Evolutionary conservation across 1,284 basidiomycete species (phyloP), one percentile per base, ranked within the genome.

Genomic region (Cutaneotrichosporon dermatis): DNA sequence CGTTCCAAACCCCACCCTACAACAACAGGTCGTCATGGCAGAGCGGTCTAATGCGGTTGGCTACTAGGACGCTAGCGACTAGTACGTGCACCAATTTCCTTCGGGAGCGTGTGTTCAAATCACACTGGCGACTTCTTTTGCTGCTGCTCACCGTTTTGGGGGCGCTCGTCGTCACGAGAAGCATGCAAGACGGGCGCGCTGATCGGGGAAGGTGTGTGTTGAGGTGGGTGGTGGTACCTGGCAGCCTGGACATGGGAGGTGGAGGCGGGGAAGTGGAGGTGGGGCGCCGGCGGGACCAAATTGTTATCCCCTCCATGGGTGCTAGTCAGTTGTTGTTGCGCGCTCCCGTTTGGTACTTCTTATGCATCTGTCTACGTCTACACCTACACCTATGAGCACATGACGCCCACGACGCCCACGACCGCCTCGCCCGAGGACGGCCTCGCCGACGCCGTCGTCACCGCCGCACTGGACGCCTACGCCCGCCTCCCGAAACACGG

Each of bases 401-500:
- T 25, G 9, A 11, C 45, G 25, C 13, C 1, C 16, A 52, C 42
- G 51, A 42, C 40, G 11, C 51, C 43, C 9, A 40, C n/a, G 10
- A 46, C 9, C 11, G n/a, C 25, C 54, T 51, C 15, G 42, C 57
- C 39, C 36, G 39, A 40, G 44, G 25, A 46, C 34, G 25, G 36
- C 25, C 54, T 51, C 15, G 42, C 57, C 39, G 57, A 66, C 7
- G 3, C 16, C 0, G 62, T 66, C n/a, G 64, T 55, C 2, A 6
- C 33, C 0, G 49, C 55, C 4, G 40, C 59, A 6, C 55, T 55
- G 3, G 51, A 39, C 4, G 55, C 59, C 1, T 79, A 78, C 55
- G 58, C 66, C 2, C 16, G 66, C 0, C 66, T 80, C 1, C 76
- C 77, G 3, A 36, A 60, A 2, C 72, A 74, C 44, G 74, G 73